These are phyloP conservation scores for Chytridium lagenaria DNA, from an alignment of 371 early-diverging fungal genomes.

Conservation along the genomic window DNA sequence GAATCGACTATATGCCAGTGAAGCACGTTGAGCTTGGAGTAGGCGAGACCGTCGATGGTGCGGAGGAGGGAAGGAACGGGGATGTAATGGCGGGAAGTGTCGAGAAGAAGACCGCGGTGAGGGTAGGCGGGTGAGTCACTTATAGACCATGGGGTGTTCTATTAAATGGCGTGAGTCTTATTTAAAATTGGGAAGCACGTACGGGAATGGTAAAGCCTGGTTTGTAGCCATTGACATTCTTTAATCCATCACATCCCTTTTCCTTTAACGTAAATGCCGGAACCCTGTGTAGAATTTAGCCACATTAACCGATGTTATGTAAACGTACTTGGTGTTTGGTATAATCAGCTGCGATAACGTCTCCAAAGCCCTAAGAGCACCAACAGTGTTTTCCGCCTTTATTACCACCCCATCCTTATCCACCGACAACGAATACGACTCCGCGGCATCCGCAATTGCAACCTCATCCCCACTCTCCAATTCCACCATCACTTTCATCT, in stretches of 20 bases:
- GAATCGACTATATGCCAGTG: slow-evolving; percentile 49
- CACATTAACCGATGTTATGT: neutral
- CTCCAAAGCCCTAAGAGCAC: slow-evolving; percentile 23
- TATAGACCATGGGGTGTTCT: slow-evolving; percentile 22
- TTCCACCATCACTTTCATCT: neutral
- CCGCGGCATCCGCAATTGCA: slow-evolving; percentile 8
- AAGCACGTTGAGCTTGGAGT: slow-evolving; percentile 44
- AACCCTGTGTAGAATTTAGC: neutral
- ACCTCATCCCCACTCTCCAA: slow-evolving; percentile 3
- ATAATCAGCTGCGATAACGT: slow-evolving; percentile 30
- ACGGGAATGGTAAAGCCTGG: slow-evolving; percentile 23
- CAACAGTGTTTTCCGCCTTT: slow-evolving; percentile 12
- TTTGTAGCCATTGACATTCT: slow-evolving; percentile 4
- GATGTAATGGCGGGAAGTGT: slow-evolving; percentile 35
- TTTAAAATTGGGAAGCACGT: neutral
- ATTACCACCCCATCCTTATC: slow-evolving; percentile 3
- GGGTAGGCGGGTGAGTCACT: slow-evolving; percentile 21
- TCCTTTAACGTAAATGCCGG: neutral
- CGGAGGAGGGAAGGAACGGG: slow-evolving; percentile 26
- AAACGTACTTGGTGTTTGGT: neutral
- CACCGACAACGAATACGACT: slow-evolving; percentile 25
- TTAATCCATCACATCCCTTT: neutral
- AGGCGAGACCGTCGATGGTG: slow-evolving; percentile 34
- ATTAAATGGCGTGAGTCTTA: neutral
- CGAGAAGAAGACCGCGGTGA: slow-evolving; percentile 25